Base-by-base conservation (phyloP, 2,329 filamentous ascomycete species). In the Geosmithia flava region DNA sequence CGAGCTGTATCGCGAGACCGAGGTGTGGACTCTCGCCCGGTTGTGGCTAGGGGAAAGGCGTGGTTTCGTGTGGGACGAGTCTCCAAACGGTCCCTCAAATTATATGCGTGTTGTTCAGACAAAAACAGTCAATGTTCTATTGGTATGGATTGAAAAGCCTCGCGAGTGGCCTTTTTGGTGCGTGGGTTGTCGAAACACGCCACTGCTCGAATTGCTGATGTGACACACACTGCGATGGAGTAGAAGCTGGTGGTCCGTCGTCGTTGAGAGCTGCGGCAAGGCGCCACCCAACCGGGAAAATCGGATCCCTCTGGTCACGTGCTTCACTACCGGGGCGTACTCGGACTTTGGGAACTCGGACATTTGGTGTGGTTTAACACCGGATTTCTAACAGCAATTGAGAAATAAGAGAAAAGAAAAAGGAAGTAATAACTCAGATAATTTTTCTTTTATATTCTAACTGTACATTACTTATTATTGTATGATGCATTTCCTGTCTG, bases 1-100 rank as follows among this genome's bases (percentile, higher is more conserved):
- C 23, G 47, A 57, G 57, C 62, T 63, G 62, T 59, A 62, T 54
- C 55, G 58, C 63, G 62, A 62, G 61, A 53, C 33, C 33, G 33
- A 7, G 11, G 33, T 37, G 33, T 37, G 33, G 33, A 37, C 33
- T 37, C 33, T 27, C 23, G 23, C 23, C 23, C 23, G 23, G 23
- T 27, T 27, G 23, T 27, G 23, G 23, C 23, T 27, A 8, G 23
- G 23, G 23, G 23, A 27, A 27, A 27, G 23, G 23, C 8, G 23
- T 27, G 8, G 23, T 27, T 27, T 27, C 23, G 23, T 27, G 23
- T 27, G 23, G 8, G 23, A n/a, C n/a, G 23, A 27, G 23, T 27
- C 23, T 4, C 8, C 23, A 8, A 27, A 8, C 4, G 23, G 23
- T 27, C 23, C 23, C 23, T 27, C 23, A 27, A 27, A 27, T 8